phyloP scores from a whole-genome alignment of 305 asterid species.

The Rubia tinctorum region DNA sequence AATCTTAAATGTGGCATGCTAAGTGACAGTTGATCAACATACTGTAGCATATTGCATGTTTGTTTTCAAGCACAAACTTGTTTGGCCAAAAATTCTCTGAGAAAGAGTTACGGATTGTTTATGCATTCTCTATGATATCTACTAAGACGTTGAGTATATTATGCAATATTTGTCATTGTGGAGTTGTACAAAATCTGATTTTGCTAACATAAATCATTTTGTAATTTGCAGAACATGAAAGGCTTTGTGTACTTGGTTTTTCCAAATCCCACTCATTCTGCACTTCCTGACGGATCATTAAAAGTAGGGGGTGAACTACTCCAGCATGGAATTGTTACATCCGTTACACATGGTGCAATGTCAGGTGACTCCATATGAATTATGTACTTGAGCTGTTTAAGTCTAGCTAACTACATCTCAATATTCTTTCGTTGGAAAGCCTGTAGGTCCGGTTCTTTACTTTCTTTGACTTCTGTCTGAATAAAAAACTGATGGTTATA shows the following conservation, averaged over 20 bases:
- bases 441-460: neutral
- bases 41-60: neutral
- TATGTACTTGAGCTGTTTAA: neutral
- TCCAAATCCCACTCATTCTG: slow-evolving; percentile 63
- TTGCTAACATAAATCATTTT: slow-evolving; percentile 8
- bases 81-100: neutral
- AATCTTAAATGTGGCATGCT: neutral
- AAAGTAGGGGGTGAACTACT: slow-evolving; percentile 34
- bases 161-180: neutral
- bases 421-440: neutral
- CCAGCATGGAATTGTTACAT: slow-evolving; percentile 64
- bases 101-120: neutral
- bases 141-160: slow-evolving; percentile 3
- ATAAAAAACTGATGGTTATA: neutral
- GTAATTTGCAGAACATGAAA: slow-evolving; percentile 66
- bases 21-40: neutral
- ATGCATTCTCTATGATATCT: neutral
- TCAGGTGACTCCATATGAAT: slow-evolving; percentile 37
- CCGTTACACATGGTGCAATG: slow-evolving; percentile 76
- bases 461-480: neutral
- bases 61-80: neutral
- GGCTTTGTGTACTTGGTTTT: slow-evolving; percentile 69
- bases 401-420: neutral
- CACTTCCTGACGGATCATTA: slow-evolving; percentile 47
- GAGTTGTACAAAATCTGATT: slow-evolving; percentile 3